Evolutionary conservation across 208 protist genomes (phyloP).

Genomic region (Vickermania ingenoplastis): DNA sequence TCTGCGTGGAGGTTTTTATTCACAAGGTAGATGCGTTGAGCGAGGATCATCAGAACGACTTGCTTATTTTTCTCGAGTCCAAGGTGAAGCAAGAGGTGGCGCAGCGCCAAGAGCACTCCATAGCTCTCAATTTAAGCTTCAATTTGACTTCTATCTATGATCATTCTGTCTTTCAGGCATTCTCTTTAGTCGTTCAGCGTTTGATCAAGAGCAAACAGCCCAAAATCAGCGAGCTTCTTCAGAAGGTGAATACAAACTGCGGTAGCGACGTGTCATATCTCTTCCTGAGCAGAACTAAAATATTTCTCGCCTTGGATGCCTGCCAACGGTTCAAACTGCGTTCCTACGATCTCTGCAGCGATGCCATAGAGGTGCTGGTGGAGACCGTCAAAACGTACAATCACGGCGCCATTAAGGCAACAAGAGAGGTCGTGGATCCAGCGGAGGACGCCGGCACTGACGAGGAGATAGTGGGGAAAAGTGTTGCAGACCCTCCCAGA

Average conservation of each 20-base stretch:
- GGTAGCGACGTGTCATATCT: conserved; percentile 79
- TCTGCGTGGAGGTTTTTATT: conserved; percentile 84
- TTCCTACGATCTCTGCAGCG: conserved; percentile 83
- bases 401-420: neutral
- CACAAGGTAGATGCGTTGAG: conserved; percentile 86
- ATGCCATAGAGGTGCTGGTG: conserved; percentile 77
- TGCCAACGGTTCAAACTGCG: conserved; percentile 64
- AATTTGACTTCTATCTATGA: conserved; percentile 89
- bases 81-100: conserved; percentile 70
- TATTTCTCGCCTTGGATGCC: conserved; percentile 77
- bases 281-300: conserved; percentile 81
- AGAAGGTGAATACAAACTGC: conserved; percentile 85
- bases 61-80: conserved; percentile 68
- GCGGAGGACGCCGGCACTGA: neutral
- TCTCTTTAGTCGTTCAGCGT: conserved; percentile 79
- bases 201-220: conserved; percentile 68
- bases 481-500: neutral
- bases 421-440: neutral
- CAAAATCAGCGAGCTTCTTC: conserved; percentile 76
- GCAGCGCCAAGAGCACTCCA: conserved; percentile 57
- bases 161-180: conserved; percentile 87
- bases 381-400: conserved; percentile 68
- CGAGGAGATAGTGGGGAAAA: neutral
- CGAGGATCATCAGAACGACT: conserved; percentile 78
- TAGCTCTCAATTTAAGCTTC: conserved; percentile 65